Conservation (phyloP, 78 protist species). For the Planoprotostelium fungivorum region DNA sequence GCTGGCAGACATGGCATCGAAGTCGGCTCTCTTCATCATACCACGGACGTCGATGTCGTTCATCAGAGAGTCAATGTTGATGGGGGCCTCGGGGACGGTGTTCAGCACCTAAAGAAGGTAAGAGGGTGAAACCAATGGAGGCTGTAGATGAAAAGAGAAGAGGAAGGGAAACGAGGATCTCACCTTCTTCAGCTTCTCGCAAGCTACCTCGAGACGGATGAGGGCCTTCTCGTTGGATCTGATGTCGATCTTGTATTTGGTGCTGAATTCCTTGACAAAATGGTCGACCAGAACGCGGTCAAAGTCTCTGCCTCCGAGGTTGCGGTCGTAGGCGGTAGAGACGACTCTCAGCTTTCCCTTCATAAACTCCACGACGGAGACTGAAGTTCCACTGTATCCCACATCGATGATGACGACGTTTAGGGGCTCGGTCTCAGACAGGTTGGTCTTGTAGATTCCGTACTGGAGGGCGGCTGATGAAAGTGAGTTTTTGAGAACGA, state of each 20-base stretch:
- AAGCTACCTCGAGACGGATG: slow-evolving; percentile 66
- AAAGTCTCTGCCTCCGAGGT: slow-evolving; percentile 82
- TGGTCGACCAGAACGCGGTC: slow-evolving; percentile 57
- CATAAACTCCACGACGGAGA: slow-evolving; percentile 60
- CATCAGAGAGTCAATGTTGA: slow-evolving; percentile 83
- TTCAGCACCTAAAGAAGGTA: neutral
- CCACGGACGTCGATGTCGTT: slow-evolving; percentile 78
- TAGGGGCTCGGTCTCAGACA: slow-evolving; percentile 69
- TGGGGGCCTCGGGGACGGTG: slow-evolving; percentile 27
- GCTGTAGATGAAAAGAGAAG: neutral
- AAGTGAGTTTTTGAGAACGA: neutral
- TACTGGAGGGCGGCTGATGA: slow-evolving; percentile 85
- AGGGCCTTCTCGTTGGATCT: slow-evolving; percentile 52
- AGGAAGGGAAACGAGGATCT: no score
- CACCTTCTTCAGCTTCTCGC: slow-evolving; percentile 83
- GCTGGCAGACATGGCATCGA: slow-evolving; percentile 46
- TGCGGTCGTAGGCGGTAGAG: slow-evolving; percentile 42
- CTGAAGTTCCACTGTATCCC: slow-evolving; percentile 78
- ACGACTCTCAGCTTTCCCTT: slow-evolving; percentile 79
- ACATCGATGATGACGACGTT: slow-evolving; percentile 80
- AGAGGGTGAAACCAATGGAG: no score
- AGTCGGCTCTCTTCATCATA: slow-evolving; percentile 48
- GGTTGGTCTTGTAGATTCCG: slow-evolving; percentile 81
- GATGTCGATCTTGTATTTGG: slow-evolving; percentile 78
- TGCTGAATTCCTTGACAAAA: slow-evolving; percentile 55